Base-by-base conservation (phyloP, 805 yeast genomes). In the Candida insectalens region DNA sequence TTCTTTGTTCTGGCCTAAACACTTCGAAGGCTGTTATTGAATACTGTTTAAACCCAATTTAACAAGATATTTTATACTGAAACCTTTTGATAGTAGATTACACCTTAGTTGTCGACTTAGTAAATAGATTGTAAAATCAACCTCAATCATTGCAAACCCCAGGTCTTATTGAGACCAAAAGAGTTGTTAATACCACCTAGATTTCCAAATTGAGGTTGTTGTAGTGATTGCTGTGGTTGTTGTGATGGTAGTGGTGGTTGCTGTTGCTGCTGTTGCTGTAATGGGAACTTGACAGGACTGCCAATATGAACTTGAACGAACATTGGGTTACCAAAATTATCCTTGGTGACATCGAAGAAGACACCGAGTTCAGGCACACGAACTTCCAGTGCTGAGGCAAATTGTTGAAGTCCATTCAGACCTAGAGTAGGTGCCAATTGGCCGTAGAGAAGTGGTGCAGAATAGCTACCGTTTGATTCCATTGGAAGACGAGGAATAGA, bases 331-430 rank as follows among this genome's bases (percentile, higher is more conserved):
- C 34, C 34, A 15, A 31, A 13, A 13, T 67, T 69, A 40, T 69
- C 74, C 43, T 62, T 63, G 16, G 62, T 43, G 27, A 67, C 49
- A 16, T 67, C 70, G 44, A 69, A 70, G 17, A 52, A 50, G 36
- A 56, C 50, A 4, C 51, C 48, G 10, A 53, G 33, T 14, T 46
- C 49, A 3, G 47, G 30, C 21, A 59, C 40, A 13, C 50, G 51
- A 52, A 59, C 26, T 46, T 62, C 38, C 52, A 63, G 41, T 46
- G 59, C 38, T 49, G 52, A 32, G 50, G 50, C 21, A 33, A 49
- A 35, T 18, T 35, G 31, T n/a, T 27, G 32, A 3, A 34, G 14
- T 46, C 52, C 19, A 55, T 43, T 27, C 2, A 62, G 63, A 38
- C 52, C 54, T 30, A 59, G 56, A 7, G 61, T 44, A 36, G 62